phyloP scores from a whole-genome alignment of 768 basidiomycete species.

The Collybiopsis confluens region DNA sequence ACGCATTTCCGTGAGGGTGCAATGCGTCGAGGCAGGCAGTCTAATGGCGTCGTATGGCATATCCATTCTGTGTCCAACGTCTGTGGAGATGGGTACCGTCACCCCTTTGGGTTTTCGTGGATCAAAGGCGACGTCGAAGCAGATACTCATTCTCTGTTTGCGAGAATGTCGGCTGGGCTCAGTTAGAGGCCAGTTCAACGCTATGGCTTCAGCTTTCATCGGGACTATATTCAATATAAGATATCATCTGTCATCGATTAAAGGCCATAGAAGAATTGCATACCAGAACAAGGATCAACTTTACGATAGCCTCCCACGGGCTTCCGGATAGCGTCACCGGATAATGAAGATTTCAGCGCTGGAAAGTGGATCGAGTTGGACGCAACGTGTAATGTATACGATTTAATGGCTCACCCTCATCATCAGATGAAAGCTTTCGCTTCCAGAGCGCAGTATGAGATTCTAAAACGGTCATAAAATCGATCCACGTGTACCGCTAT shows the following conservation, averaged over 20 bases:
- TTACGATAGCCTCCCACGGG: not conserved
- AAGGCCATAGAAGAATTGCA: not conserved
- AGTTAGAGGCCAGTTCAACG: conserved; percentile 6
- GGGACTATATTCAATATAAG: not conserved
- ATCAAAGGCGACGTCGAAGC: conserved; percentile 7
- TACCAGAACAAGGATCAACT: not conserved
- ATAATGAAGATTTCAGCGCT: not conserved
- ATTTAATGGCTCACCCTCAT: not conserved
- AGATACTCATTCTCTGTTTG: not conserved
- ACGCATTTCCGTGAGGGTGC: conserved; percentile 5
- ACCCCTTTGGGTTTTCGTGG: not conserved
- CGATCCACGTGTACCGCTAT: not conserved
- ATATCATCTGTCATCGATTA: not conserved
- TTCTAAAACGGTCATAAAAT: not conserved
- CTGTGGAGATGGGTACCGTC: not conserved
- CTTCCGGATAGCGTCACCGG: not conserved
- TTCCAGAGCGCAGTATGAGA: conserved; percentile 5
- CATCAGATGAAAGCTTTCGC: not conserved
- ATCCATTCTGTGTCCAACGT: not conserved
- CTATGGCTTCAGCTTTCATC: conserved; percentile 5
- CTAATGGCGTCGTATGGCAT: not conserved
- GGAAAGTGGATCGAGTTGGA: not conserved
- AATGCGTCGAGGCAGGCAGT: conserved; percentile 4
- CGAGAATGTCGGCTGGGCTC: not conserved
- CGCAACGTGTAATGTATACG: too few relatives aligned